Evolutionary conservation across 148 eudicot species (phyloP), one percentile per base, ranked within the genome.

Genomic region (Tetragonia tetragonoides): DNA sequence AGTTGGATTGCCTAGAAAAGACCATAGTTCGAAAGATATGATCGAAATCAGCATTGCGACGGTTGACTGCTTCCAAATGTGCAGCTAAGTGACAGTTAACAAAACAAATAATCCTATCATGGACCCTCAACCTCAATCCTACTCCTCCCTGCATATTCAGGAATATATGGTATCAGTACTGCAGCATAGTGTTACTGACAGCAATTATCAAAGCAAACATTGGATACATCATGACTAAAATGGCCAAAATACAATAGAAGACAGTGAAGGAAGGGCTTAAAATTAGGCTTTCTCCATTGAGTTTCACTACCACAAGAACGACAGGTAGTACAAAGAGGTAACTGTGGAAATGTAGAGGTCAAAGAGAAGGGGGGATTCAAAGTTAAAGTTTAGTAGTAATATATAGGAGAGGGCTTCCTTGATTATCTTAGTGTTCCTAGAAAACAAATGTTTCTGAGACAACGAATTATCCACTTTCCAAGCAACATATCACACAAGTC

Each of bases 81-180:
- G 99, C 99, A 72, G 99, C 99, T 68, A 95, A 83, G 87, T 95
- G 99, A 76, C 99, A 93, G 83, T 95, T 95, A 8, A 88, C 90
- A 65, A 95, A 95, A 75, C 97, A 93, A 76, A 95, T 85, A 71
- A 93, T 93, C 70, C 99, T 89, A 47, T 95, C 99, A 82, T 88
- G 89, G 67, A 95, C 97, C 83, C 99, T 93, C 80, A 95, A 82
- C 85, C 99, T 90, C 87, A 95, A 83, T 66, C 99, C 99, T 64
- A 95, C 99, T 71, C 99, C 99, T 70, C 99, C 99, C 99, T 95
- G 93, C 83, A 84, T 51, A 47, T 44, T 40, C 28, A 80, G 10
- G 23, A 34, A 61, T 78, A 68, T 62, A 70, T 66, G 37, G 51
- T 23, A 57, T 66, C 38, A 81, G 51, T 62, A 46, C 28, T 21